Evolutionary conservation across 192 early-diverging fungal genomes (phyloP).

Genomic region (Coemansia sp.): DNA sequence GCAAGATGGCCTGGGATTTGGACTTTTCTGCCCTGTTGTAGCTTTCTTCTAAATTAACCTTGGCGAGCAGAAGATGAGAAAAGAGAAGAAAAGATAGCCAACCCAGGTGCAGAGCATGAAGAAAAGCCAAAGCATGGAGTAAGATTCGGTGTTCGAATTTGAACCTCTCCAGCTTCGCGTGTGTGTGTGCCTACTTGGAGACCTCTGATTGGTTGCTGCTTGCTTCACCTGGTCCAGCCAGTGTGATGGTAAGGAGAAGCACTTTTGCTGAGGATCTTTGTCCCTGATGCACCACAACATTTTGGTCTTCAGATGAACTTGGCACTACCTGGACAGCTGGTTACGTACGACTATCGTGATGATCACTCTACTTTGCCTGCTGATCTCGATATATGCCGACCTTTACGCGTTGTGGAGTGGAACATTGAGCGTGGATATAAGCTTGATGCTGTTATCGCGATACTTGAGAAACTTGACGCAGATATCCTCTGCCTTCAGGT

Average conservation of each 20-base stretch:
- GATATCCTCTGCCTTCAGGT: constrained; percentile 71
- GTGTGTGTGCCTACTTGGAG: constrained; percentile 8
- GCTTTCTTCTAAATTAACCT: not conserved
- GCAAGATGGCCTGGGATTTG: not conserved
- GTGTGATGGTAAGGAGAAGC: not conserved
- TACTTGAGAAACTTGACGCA: constrained; percentile 59
- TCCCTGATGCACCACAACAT: not conserved
- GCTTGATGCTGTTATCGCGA: constrained; percentile 58
- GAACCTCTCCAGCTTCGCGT: no score
- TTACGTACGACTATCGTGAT: constrained; percentile 41
- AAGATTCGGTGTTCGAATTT: not conserved
- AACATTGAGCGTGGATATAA: constrained; percentile 82
- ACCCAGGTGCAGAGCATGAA: not conserved
- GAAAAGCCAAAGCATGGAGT: not conserved
- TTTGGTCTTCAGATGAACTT: constrained; percentile 21
- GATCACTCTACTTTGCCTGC: not conserved
- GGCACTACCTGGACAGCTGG: constrained; percentile 39
- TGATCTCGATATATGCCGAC: constrained; percentile 24
- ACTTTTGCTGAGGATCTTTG: no score
- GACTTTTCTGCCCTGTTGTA: not conserved
- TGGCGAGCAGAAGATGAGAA: not conserved
- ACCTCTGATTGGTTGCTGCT: constrained; percentile 25
- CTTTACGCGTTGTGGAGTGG: constrained; percentile 72
- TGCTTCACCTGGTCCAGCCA: not conserved
- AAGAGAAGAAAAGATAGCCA: not conserved